Conservation (phyloP, 352 stramenopile species). For the Globisporangium spiculum region DNA sequence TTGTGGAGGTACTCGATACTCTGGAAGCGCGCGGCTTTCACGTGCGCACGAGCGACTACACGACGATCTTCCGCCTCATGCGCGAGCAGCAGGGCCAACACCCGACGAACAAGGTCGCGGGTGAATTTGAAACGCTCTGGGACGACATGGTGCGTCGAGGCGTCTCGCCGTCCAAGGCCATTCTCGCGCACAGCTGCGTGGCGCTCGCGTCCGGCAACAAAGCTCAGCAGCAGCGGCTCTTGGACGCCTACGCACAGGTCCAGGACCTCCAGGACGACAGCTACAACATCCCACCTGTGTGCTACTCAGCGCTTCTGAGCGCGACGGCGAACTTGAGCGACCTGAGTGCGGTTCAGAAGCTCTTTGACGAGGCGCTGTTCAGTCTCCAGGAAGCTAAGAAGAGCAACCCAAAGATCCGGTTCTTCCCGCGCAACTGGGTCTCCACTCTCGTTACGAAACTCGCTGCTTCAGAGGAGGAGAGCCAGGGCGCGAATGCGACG, state of each 20-base stretch:
- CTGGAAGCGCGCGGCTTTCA: conserved; percentile 29
- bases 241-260: conserved; percentile 23
- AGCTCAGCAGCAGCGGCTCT: conserved; percentile 22
- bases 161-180: conserved; percentile 32
- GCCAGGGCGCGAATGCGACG: conserved; percentile 2
- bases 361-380: conserved; percentile 25
- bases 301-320: conserved; percentile 25
- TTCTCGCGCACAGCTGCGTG: conserved; percentile 31
- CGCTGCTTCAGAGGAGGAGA: not conserved
- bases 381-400: conserved; percentile 10
- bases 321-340: conserved; percentile 10
- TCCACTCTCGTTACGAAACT: conserved; percentile 23
- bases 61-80: conserved; percentile 42
- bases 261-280: conserved; percentile 13
- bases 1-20: conserved; percentile 33
- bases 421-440: conserved; percentile 28
- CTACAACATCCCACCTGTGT: conserved; percentile 20
- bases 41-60: conserved; percentile 34
- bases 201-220: conserved; percentile 17
- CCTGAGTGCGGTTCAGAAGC: conserved; percentile 18
- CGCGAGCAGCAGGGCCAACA: conserved; percentile 18
- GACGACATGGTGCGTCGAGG: conserved; percentile 36
- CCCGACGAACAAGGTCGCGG: conserved; percentile 21
- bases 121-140: conserved; percentile 40
- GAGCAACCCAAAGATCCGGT: conserved; percentile 11